These are phyloP conservation scores for Phytophthora tubulina DNA, from an alignment of 352 stramenopile species.

Conservation along the genomic window DNA sequence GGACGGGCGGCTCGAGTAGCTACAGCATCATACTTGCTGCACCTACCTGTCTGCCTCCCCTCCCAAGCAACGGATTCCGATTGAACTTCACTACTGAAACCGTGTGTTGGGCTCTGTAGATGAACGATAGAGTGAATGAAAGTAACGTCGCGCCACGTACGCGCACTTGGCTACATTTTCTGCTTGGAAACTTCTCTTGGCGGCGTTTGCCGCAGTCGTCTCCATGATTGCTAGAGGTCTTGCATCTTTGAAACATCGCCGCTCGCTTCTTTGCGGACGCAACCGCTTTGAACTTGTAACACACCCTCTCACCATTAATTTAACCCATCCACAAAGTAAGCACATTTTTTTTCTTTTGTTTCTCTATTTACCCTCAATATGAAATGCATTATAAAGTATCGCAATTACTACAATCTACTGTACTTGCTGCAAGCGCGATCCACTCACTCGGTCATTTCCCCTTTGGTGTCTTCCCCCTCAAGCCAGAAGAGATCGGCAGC, in stretches of 20 bases:
- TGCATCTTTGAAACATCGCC: not conserved
- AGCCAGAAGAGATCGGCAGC: not conserved
- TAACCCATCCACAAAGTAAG: not conserved
- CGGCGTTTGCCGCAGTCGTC: not conserved
- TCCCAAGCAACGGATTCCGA: slow-evolving; percentile 28
- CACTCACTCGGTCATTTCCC: slow-evolving; percentile 31
- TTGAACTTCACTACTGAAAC: slow-evolving; percentile 1
- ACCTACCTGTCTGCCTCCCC: slow-evolving; percentile 28
- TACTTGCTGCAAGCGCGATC: slow-evolving; percentile 13
- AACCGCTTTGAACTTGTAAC: too few species aligned
- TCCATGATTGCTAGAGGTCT: slow-evolving; percentile 4
- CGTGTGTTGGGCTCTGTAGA: slow-evolving; percentile 25
- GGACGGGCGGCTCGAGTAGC: slow-evolving; percentile 38
- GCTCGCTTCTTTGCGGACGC: slow-evolving; percentile 1
- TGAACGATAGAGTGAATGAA: slow-evolving; percentile 30
- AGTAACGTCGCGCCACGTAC: not conserved
- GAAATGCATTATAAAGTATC: too few species aligned
- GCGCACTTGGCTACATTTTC: not conserved
- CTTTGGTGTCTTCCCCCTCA: slow-evolving; percentile 10
- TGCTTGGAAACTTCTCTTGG: slow-evolving; percentile 26
- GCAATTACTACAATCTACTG: not conserved
- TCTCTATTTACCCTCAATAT: too few species aligned
- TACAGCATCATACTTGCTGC: slow-evolving; percentile 7
- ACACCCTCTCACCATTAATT: not conserved
- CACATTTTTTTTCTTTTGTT: too few species aligned